A percentile compares a stretch with the other conserved stretches of the same genome.
phyloP scores from a whole-genome alignment of 257 asterid species.

The Anisodus tanguticus region DNA sequence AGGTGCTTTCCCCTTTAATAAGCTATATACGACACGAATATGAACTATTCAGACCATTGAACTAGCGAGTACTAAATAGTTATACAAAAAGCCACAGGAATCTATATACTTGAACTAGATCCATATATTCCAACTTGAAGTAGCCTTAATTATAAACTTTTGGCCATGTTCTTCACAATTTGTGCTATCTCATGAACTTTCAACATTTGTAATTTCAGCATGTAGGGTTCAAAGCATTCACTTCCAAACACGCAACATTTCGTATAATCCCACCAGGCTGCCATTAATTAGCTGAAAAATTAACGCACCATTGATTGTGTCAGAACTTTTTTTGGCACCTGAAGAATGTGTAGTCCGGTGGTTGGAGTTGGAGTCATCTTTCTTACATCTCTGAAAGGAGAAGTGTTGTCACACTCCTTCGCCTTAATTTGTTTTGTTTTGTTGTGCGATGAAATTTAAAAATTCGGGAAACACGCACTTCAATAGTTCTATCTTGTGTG shows the following conservation, averaged over 20 bases:
- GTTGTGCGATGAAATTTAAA: background rate
- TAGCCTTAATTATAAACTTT: background rate
- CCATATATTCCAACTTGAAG: background rate
- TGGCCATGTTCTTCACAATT: background rate
- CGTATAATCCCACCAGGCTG: background rate
- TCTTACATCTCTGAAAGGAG: background rate
- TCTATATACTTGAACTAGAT: background rate
- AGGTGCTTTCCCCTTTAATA: too few relatives aligned
- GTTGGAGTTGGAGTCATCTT: background rate
- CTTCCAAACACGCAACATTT: background rate
- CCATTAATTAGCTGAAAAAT: background rate
- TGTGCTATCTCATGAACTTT: background rate
- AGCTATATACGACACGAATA: background rate
- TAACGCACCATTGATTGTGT: background rate
- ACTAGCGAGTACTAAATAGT: background rate
- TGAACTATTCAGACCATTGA: too few relatives aligned
- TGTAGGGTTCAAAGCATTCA: background rate
- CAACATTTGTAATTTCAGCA: background rate
- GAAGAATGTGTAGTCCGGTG: background rate
- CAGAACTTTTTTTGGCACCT: background rate
- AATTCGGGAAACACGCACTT: background rate
- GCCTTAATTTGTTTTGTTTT: background rate
- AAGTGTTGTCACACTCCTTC: background rate
- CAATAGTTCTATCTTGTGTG: background rate
- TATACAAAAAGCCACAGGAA: too few relatives aligned